Conservation (phyloP, 176 grass and related monocot genomes). For the Lolium multiflorum region DNA sequence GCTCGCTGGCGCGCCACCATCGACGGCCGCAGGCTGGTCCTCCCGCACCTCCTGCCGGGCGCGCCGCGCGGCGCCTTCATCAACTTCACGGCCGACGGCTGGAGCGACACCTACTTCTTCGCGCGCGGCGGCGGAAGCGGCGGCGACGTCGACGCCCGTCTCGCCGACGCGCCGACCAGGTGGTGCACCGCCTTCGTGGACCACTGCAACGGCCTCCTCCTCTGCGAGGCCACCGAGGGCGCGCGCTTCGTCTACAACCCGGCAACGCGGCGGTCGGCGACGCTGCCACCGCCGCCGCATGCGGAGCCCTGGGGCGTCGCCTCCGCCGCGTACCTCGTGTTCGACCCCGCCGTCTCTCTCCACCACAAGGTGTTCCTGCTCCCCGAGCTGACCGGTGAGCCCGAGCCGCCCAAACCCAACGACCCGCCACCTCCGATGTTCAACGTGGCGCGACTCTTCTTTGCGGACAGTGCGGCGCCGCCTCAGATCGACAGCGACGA, state of each 20-base stretch:
- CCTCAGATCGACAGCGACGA: no score
- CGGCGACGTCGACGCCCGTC: background rate
- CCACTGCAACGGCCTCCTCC: background rate
- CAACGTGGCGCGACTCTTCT: background rate
- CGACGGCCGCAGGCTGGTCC: background rate
- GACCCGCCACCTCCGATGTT: background rate
- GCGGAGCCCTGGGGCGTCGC: background rate
- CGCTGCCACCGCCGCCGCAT: background rate
- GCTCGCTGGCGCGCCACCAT: background rate
- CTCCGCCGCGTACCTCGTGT: background rate
- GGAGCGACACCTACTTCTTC: background rate
- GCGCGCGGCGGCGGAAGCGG: background rate
- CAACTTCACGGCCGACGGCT: background rate
- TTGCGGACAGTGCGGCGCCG: no score
- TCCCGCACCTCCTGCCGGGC: background rate
- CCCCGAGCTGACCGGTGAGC: background rate
- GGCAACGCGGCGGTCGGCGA: background rate
- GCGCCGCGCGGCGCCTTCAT: slow-evolving; percentile 1
- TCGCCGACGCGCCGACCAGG: background rate
- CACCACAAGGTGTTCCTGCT: slow-evolving; percentile 3
- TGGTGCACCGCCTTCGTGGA: slow-evolving; percentile 1
- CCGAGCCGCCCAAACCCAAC: background rate
- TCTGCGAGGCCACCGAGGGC: background rate
- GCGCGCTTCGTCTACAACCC: slow-evolving; percentile 13
- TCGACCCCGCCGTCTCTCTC: background rate